phyloP scores from a whole-genome alignment of 768 basidiomycete species.

The Phlebiopsis flavidoalba region DNA sequence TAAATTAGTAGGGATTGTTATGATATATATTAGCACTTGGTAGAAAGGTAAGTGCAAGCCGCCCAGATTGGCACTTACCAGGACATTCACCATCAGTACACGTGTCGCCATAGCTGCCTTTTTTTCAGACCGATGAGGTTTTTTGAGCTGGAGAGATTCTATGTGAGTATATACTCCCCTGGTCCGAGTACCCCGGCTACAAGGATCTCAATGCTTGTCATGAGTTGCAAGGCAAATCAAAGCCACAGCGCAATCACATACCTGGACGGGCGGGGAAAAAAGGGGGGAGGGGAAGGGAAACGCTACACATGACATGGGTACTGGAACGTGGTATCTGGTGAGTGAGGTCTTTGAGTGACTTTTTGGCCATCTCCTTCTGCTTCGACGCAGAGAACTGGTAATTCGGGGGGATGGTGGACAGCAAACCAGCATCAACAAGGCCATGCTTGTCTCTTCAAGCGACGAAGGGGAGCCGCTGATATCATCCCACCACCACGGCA shows the following conservation, averaged over 20 bases:
- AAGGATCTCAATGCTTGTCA: slow-evolving; percentile 37
- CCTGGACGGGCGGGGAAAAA: no score
- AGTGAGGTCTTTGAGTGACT: slow-evolving; percentile 37
- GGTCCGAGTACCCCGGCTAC: slow-evolving; percentile 43
- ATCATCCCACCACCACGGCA: slow-evolving; percentile 69
- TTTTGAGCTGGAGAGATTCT: slow-evolving; percentile 40
- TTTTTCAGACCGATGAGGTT: slow-evolving; percentile 34
- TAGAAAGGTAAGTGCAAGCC: not conserved
- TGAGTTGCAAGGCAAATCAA: not conserved
- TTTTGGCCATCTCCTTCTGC: slow-evolving; percentile 42
- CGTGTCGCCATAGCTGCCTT: slow-evolving; percentile 46
- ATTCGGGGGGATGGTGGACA: slow-evolving; percentile 39
- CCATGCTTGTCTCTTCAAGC: slow-evolving; percentile 57
- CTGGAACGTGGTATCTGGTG: slow-evolving; percentile 40
- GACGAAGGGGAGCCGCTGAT: slow-evolving; percentile 54
- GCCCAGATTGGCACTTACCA: slow-evolving; percentile 31
- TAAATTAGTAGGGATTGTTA: slow-evolving; percentile 19
- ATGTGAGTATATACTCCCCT: slow-evolving; percentile 57
- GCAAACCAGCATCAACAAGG: slow-evolving; percentile 56
- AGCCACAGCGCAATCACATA: slow-evolving; percentile 9
- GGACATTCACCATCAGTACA: slow-evolving; percentile 50
- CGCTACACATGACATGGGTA: slow-evolving; percentile 56
- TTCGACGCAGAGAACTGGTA: slow-evolving; percentile 49
- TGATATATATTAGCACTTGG: not conserved
- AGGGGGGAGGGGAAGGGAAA: no score